These are phyloP conservation scores for Cyclotella kingstonii DNA, from an alignment of 108 stramenopile species.

Conservation along the genomic window DNA sequence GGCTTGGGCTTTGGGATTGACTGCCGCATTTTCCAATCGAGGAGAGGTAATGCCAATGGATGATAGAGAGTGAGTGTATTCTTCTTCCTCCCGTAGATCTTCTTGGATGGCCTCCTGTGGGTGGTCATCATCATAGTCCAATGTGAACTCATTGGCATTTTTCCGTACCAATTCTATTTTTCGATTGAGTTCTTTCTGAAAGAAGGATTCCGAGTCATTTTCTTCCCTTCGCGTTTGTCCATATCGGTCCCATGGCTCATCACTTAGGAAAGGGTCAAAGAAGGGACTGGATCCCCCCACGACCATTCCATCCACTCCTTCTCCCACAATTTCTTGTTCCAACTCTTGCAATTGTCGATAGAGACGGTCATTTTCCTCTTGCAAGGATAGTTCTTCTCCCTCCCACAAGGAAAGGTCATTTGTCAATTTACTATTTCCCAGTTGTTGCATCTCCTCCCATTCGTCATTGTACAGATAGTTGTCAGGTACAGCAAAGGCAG, in stretches of 20 bases:
- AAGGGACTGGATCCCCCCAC: slow-evolving; percentile 45
- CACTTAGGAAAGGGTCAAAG: slow-evolving; percentile 41
- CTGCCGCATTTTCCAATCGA: slow-evolving; percentile 66
- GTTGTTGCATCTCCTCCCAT: slow-evolving; percentile 19
- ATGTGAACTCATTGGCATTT: slow-evolving; percentile 30
- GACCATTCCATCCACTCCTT: slow-evolving; percentile 39
- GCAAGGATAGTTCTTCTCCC: slow-evolving; percentile 37
- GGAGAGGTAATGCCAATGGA: slow-evolving; percentile 37
- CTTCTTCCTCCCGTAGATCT: slow-evolving; percentile 42
- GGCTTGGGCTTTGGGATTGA: slow-evolving; percentile 59
- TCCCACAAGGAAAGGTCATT: slow-evolving; percentile 36
- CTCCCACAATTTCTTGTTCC: slow-evolving; percentile 38
- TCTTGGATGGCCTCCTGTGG: slow-evolving; percentile 40
- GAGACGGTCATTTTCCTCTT: slow-evolving; percentile 43
- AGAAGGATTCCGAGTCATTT: slow-evolving; percentile 14
- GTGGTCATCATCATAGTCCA: slow-evolving; percentile 48
- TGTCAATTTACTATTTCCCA: slow-evolving; percentile 3
- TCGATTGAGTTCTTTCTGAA: slow-evolving; percentile 33
- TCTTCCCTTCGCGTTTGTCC: slow-evolving; percentile 40
- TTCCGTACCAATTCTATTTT: slow-evolving; percentile 41
- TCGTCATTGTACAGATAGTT: slow-evolving; percentile 76
- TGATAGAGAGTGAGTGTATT: slow-evolving; percentile 54
- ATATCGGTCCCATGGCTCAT: slow-evolving; percentile 80
- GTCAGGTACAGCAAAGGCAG: slow-evolving; percentile 52
- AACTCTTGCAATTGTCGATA: slow-evolving; percentile 52